A percentile compares a stretch with the other conserved stretches of the same genome.
These are phyloP conservation scores for Polytrichum formosum DNA, from an alignment of 225 moss, liverwort and hornwort species.

Conservation along the genomic window DNA sequence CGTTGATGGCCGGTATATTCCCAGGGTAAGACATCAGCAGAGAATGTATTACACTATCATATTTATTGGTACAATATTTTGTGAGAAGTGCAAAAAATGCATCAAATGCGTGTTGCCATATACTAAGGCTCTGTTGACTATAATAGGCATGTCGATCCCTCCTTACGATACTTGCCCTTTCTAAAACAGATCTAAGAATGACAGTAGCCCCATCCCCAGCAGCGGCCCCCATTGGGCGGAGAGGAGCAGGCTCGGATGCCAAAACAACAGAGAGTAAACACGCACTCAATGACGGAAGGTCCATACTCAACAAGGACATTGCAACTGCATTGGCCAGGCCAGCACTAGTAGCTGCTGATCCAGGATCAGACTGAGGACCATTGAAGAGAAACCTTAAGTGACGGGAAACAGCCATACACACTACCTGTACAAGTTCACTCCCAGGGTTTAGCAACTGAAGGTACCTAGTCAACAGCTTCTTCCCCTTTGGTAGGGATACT, in stretches of 20 bases:
- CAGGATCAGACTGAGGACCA: constrained; percentile 73
- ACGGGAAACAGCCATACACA: constrained; percentile 80
- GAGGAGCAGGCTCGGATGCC: constrained; percentile 79
- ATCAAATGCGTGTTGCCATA: constrained; percentile 95
- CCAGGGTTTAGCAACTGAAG: constrained; percentile 77
- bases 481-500: constrained; percentile 81
- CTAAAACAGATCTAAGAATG: constrained; percentile 75
- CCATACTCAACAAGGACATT: constrained; percentile 66
- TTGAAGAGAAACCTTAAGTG: constrained; percentile 89
- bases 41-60: constrained; percentile 94
- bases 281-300: constrained; percentile 74
- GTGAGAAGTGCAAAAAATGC: constrained; percentile 91
- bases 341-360: constrained; percentile 50
- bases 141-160: constrained; percentile 67
- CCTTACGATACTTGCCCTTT: constrained; percentile 73
- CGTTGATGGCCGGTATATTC: constrained; percentile 68
- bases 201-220: constrained; percentile 95
- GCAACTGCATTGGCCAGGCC: constrained; percentile 79
- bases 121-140: constrained; percentile 58
- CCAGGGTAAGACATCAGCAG: constrained; percentile 88
- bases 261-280: constrained; percentile 80
- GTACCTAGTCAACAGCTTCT: constrained; percentile 80
- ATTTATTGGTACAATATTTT: constrained; percentile 98
- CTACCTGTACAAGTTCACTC: constrained; percentile 77
- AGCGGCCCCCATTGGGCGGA: constrained; percentile 81